Base-by-base conservation (phyloP, 2,329 filamentous ascomycete genomes). In the Sordariomycetes sp. region DNA sequence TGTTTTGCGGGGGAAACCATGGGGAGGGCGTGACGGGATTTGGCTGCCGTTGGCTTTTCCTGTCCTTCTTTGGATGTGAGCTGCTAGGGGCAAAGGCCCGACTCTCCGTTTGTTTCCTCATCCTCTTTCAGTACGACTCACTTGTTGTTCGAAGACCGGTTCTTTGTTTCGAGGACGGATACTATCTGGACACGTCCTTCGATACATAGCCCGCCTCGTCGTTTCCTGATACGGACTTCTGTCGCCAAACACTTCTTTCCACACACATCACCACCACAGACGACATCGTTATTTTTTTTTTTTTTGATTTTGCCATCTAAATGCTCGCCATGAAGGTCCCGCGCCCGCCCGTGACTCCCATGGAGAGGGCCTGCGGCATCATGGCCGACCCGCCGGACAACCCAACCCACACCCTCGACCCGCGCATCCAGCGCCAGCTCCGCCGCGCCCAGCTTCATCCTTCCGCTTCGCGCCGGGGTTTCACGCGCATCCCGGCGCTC, bases 401-500 rank as follows among this genome's bases (percentile, higher is more conserved):
- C 45, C 45, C 45, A 50, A 24, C 45, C 22, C 45, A 50, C 20
- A 50, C 45, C 34, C 48, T 56, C 55, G 25, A 52, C 8, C 45
- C 48, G 12, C 28, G 34, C 10, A 22, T 52, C 34, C 24, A 51
- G 15, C 42, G 35, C n/a, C 45, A 56, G 34, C 55, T 56, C 32
- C 28, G 45, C 48, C 25, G 55, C 32, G 28, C 39, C n/a, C 55
- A 56, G 48, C 55, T 56, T 1, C 10, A 22, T 8, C 45, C 48
- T 2, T 56, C 55, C 12, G 13, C 48, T 15, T 48, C 50, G 12
- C 50, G 34, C 28, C 22, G 12, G 10, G 55, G 55, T 32, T 56
- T 56, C 55, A 48, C 50, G 25, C 55, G 55, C 20, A 56, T 56
- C n/a, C 48, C 55, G 15, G 20, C 45, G 12, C 55, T 56, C 7